phyloP scores from a whole-genome alignment of 176 grass and related monocot species.

The Hsuehochloa calcarea region DNA sequence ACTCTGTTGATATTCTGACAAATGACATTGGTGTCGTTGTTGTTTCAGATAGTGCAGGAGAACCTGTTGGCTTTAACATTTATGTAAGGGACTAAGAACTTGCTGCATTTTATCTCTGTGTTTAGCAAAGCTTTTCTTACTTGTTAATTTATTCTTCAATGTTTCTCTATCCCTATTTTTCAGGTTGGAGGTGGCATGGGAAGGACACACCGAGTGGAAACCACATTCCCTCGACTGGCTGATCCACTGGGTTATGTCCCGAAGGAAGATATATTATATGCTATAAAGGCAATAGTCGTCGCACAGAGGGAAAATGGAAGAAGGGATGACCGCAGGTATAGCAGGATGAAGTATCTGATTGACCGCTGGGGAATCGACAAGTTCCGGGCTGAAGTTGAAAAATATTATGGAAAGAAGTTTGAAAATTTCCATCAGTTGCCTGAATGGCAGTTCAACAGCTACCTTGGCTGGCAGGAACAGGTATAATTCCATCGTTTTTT shows the following conservation, averaged over 20 bases:
- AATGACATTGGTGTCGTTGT: constrained; percentile 97
- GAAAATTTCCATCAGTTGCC: constrained; percentile 57
- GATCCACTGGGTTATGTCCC: constrained; percentile 90
- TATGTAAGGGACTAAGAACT: constrained; percentile 60
- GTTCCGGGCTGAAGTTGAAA: constrained; percentile 75
- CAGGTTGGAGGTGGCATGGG: constrained; percentile 99
- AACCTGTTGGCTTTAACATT: constrained; percentile 90
- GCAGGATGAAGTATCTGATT: constrained; percentile 96
- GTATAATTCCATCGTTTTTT: constrained; percentile 27
- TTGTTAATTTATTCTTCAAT: neutral
- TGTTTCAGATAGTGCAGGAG: constrained; percentile 77
- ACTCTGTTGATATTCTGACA: constrained; percentile 95
- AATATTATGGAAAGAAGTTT: constrained; percentile 98
- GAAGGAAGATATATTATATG: constrained; percentile 97
- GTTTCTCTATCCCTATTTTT: constrained; percentile 27
- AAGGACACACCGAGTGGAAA: constrained; percentile 85
- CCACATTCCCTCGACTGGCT: constrained; percentile 84
- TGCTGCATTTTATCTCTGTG: neutral
- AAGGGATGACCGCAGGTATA: constrained; percentile 91
- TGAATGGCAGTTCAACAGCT: constrained; percentile 92
- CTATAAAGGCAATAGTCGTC: constrained; percentile 93
- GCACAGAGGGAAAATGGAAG: constrained; percentile 97
- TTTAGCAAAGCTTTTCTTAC: constrained; percentile 1
- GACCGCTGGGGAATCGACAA: constrained; percentile 92
- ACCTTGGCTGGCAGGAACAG: constrained; percentile 99